phyloP scores from a whole-genome alignment of 768 basidiomycete species.

The Termitomyces sp. region DNA sequence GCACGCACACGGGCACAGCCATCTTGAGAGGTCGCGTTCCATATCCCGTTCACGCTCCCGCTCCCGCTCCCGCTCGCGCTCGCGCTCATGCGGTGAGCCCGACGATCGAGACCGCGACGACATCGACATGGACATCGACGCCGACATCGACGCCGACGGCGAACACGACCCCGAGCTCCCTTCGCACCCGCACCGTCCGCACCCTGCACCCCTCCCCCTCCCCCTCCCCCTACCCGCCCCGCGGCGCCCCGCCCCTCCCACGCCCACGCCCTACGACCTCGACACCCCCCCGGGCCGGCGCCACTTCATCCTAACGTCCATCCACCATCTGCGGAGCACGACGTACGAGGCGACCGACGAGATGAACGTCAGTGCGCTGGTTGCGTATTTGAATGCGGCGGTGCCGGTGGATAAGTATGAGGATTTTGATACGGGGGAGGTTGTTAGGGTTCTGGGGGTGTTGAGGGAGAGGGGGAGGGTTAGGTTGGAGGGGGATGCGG shows the following conservation, averaged over 20 bases:
- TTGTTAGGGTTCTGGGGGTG: slow-evolving; percentile 44
- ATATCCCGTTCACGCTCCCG: no score
- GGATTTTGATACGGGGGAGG: slow-evolving; percentile 77
- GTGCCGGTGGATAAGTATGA: slow-evolving; percentile 78
- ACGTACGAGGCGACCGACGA: slow-evolving; percentile 68
- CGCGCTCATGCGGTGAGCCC: no score
- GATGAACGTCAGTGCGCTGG: slow-evolving; percentile 62
- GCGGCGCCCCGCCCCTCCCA: background rate
- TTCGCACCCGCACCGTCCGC: slow-evolving; percentile 12
- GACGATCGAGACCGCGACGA: no score
- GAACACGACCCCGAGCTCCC: slow-evolving; percentile 26
- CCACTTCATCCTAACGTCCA: slow-evolving; percentile 57
- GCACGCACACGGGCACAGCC: background rate
- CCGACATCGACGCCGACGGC: slow-evolving; percentile 25
- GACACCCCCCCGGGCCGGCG: slow-evolving; percentile 56
- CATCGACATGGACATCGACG: background rate
- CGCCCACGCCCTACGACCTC: slow-evolving; percentile 21
- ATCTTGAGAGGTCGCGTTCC: no score
- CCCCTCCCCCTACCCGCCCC: background rate
- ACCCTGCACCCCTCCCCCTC: background rate
- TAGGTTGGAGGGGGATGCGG: slow-evolving; percentile 48
- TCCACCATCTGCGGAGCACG: slow-evolving; percentile 61
- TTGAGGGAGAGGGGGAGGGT: slow-evolving; percentile 46
- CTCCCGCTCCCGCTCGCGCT: no score
- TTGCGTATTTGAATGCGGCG: slow-evolving; percentile 73